Evolutionary conservation across 192 early-diverging fungal genomes (phyloP).

Genomic region (Umbelopsis isabellina): DNA sequence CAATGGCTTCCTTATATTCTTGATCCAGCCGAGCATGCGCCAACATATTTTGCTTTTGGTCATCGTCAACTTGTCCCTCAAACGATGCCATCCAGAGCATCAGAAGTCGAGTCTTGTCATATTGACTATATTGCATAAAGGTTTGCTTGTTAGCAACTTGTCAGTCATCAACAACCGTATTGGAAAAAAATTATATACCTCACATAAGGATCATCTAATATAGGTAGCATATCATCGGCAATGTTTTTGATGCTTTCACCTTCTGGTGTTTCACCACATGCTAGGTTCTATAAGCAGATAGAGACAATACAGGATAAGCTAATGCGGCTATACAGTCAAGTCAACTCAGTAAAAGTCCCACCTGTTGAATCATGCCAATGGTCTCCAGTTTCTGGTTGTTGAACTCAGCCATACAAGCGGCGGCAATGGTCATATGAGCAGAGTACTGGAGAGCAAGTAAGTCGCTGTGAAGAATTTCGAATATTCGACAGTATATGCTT

Average conservation of each 20-base stretch:
- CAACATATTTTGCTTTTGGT: conserved; percentile 69
- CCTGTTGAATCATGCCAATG: conserved; percentile 80
- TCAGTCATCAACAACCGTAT: no score
- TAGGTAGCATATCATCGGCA: conserved; percentile 75
- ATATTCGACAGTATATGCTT: background rate
- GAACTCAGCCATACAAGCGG: conserved; percentile 81
- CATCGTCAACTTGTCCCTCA: conserved; percentile 71
- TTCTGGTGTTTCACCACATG: conserved; percentile 79
- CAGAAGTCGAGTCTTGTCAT: conserved; percentile 78
- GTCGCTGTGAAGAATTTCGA: background rate
- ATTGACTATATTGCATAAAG: conserved; percentile 40
- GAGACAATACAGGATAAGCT: background rate
- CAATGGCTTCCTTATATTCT: conserved; percentile 81
- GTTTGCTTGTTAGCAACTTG: background rate
- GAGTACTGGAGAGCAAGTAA: conserved; percentile 60
- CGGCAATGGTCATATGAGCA: conserved; percentile 83
- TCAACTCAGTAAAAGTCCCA: conserved; percentile 20
- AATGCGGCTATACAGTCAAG: no score
- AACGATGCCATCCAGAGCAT: conserved; percentile 79
- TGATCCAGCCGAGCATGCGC: conserved; percentile 69
- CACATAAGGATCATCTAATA: conserved; percentile 69
- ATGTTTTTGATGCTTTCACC: conserved; percentile 68
- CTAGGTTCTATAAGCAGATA: conserved; percentile 55
- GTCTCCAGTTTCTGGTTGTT: conserved; percentile 66
- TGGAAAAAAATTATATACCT: conserved; percentile 37